Evolutionary conservation across 345 rosid genomes (phyloP), one percentile per base, ranked within the genome.

Genomic region (Dipteronia dyeriana): DNA sequence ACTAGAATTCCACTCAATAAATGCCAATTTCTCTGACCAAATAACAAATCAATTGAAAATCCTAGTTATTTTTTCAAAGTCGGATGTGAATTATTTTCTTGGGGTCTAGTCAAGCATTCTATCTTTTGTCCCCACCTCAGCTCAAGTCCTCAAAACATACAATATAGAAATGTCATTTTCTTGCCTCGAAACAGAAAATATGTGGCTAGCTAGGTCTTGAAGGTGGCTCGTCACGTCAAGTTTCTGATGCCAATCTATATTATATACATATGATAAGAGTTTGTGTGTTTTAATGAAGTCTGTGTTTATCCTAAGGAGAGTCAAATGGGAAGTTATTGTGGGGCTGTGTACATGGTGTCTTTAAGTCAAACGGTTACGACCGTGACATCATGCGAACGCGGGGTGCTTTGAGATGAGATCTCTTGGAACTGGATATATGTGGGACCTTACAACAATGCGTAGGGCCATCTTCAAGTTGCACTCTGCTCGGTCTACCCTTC

Each of bases 361-460:
- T 80, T 29, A 79, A 78, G 91, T 87, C 90, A 85, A 88, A 75
- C 90, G 83, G 90, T 85, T 86, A 76, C 70, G 89, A 83, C 84
- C 79, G 25, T 89, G 86, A 91, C 91, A 78, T 89, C 91, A 85
- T n/a, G 31, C 11, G 25, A 59, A 77, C 62, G 80, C 75, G 51
- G 84, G 86, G 86, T 75, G 74, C 34, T 51, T 63, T 43, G 69
- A 47, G 31, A 67, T 43, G 69, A 47, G 41, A 67, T 59, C 68
- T 23, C 43, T 54, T 29, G 47, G 71, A 47, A 54, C 56, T 59
- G 41, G 60, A 67, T 53, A 49, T 9, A 19, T n/a, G 39, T 65
- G 68, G 41, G 68, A 65, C 68, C 68, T 0, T 1, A 20, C 63
- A 13, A 16, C 9, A 61, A 3, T 26, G 1, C 25, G 66, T 25